Evolutionary conservation across 2,329 filamentous ascomycete species (phyloP).

Genomic region (Arthrobotrys iridis): DNA sequence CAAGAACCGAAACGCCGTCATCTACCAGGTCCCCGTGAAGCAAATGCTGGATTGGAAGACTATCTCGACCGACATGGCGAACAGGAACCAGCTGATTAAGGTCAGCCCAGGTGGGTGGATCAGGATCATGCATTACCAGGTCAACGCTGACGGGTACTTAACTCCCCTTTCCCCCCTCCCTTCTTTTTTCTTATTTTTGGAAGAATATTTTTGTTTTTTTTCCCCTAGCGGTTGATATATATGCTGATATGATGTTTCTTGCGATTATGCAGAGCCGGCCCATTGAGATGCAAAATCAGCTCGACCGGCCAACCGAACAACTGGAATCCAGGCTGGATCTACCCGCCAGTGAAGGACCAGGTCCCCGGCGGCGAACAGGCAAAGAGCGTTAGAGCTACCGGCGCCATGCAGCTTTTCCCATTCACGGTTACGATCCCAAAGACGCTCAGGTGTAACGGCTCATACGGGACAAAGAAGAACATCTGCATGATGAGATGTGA

Average conservation of each 20-base stretch:
- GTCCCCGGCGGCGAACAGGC: constrained; percentile 17
- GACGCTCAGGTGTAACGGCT: constrained; percentile 6
- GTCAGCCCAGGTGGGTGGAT: constrained; percentile 26
- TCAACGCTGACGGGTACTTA: constrained; percentile 36
- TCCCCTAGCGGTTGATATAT: no score
- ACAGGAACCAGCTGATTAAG: not conserved
- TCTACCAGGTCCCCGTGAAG: constrained; percentile 17
- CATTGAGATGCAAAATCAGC: constrained; percentile 34
- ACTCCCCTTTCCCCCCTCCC: no score
- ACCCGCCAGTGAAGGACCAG: not conserved
- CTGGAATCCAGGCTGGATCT: constrained; percentile 13
- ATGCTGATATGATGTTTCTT: no score
- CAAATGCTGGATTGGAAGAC: constrained; percentile 17
- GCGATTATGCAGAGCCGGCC: constrained; percentile 10
- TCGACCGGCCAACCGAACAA: not conserved
- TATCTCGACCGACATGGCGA: constrained; percentile 1
- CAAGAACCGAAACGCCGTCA: not conserved
- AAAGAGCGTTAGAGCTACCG: not conserved
- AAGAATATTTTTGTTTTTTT: no score
- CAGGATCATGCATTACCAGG: constrained; percentile 26
- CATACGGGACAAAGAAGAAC: not conserved
- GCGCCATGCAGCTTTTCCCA: constrained; percentile 8
- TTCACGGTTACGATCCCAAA: constrained; percentile 14
- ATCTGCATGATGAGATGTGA: constrained; percentile 45
- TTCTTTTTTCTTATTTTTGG: no score